Evolutionary conservation across 106 monocot species (phyloP).

Genomic region (Allium fistulosum): DNA sequence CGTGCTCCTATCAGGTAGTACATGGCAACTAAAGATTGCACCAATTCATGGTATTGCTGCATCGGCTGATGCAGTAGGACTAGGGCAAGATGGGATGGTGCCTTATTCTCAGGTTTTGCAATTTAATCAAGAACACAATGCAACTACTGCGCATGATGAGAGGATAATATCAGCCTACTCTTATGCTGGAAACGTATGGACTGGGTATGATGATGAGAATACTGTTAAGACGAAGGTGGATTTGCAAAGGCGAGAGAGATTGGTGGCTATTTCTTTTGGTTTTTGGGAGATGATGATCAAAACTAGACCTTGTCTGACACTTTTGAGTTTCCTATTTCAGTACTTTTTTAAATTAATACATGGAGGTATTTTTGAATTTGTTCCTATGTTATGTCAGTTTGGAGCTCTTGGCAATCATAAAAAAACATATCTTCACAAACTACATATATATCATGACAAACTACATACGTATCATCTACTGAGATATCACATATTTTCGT

Average conservation of each 20-base stretch:
- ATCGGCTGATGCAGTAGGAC: slow-evolving; percentile 24
- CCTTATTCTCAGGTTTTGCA: slow-evolving; percentile 8
- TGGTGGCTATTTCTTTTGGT: slow-evolving; percentile 35
- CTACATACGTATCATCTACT: too few species aligned
- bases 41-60: slow-evolving; percentile 28
- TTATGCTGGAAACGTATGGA: slow-evolving; percentile 15
- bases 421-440: too few species aligned
- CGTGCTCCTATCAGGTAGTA: background rate
- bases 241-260: slow-evolving; percentile 2
- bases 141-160: slow-evolving; percentile 6
- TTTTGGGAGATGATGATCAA: slow-evolving; percentile 18
- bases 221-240: slow-evolving; percentile 20
- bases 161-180: slow-evolving; percentile 8
- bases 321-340: slow-evolving; percentile 5
- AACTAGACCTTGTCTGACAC: slow-evolving; percentile 13
- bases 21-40: slow-evolving; percentile 25
- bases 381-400: too few species aligned
- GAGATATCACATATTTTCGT: too few species aligned
- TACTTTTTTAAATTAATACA: background rate
- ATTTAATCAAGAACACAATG: slow-evolving; percentile 1
- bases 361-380: background rate
- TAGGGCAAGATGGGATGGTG: slow-evolving; percentile 12
- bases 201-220: slow-evolving; percentile 22
- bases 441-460: too few species aligned
- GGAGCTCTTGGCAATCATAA: too few species aligned